Evolutionary conservation across 495 filamentous ascomycete genomes (phyloP).

Genomic region (Elaphomyces granulatus): DNA sequence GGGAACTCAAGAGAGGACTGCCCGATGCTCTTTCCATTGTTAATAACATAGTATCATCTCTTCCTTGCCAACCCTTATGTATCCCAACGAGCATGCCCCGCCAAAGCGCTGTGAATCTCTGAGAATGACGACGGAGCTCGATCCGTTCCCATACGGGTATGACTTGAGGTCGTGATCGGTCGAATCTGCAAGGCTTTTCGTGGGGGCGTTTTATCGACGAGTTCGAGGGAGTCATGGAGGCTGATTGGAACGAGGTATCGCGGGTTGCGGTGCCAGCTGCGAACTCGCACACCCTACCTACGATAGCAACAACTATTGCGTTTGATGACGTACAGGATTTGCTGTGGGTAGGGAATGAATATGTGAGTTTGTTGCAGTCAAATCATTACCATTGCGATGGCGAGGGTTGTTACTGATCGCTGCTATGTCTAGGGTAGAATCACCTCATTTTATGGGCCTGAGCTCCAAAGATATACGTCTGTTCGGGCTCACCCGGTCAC

Average conservation of each 20-base stretch:
- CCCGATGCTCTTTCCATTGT: no score
- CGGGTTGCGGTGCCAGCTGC: slow-evolving; percentile 56
- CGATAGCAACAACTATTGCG: slow-evolving; percentile 56
- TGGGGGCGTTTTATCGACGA: slow-evolving; percentile 8
- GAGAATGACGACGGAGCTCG: slow-evolving; percentile 25
- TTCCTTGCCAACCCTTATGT: no score
- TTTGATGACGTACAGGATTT: slow-evolving; percentile 84
- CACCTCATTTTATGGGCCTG: slow-evolving; percentile 67
- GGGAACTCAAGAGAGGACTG: no score
- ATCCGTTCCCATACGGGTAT: slow-evolving; percentile 19
- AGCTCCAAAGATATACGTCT: slow-evolving; percentile 67
- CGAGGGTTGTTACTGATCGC: neutral
- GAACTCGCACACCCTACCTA: slow-evolving; percentile 42
- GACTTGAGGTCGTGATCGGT: neutral
- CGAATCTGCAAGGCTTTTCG: slow-evolving; percentile 5
- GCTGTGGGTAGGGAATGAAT: slow-evolving; percentile 82
- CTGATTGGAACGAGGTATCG: slow-evolving; percentile 48
- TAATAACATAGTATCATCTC: no score
- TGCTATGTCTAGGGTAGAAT: slow-evolving; percentile 51
- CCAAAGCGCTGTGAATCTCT: no score
- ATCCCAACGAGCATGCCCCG: no score
- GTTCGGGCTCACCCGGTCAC: slow-evolving; percentile 50
- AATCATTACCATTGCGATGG: neutral
- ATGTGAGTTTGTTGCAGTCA: slow-evolving; percentile 37
- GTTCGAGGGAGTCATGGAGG: slow-evolving; percentile 31